Evolutionary conservation across 306 rosid species (phyloP).

Genomic region (Urtica urens): DNA sequence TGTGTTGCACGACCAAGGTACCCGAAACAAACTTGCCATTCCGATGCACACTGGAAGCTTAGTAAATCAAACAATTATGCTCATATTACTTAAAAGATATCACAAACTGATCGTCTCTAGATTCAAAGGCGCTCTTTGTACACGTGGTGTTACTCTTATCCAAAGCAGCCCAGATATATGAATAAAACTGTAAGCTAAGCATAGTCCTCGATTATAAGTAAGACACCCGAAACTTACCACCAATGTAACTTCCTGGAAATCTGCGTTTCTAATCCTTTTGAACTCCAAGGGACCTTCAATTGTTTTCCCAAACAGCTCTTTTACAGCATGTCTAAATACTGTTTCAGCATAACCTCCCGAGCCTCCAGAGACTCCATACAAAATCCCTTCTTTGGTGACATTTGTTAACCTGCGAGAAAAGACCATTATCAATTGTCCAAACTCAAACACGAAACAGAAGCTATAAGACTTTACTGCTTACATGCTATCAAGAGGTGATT

Average conservation of each 20-base stretch:
- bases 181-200: too few species aligned
- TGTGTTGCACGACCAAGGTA: neutral
- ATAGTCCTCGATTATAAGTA: neutral
- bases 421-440: constrained; percentile 3
- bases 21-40: too few species aligned
- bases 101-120: neutral
- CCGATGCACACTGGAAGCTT: neutral
- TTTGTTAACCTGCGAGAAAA: constrained; percentile 56
- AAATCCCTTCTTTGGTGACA: constrained; percentile 54
- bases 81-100: neutral
- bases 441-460: constrained; percentile 7
- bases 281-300: constrained; percentile 65
- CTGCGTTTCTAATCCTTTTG: constrained; percentile 56
- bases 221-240: constrained; percentile 41
- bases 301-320: constrained; percentile 60
- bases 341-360: constrained; percentile 94
- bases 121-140: too few species aligned
- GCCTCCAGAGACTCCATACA: constrained; percentile 77
- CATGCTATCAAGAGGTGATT: constrained; percentile 66
- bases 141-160: too few species aligned
- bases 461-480: constrained; percentile 19
- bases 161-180: too few species aligned
- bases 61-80: neutral
- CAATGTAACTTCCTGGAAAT: constrained; percentile 74
- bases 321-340: constrained; percentile 63